A percentile compares a stretch with the other conserved stretches of the same genome.
Evolutionary conservation across 306 rosid species (phyloP).

Genomic region (Mucuna pruriens): DNA sequence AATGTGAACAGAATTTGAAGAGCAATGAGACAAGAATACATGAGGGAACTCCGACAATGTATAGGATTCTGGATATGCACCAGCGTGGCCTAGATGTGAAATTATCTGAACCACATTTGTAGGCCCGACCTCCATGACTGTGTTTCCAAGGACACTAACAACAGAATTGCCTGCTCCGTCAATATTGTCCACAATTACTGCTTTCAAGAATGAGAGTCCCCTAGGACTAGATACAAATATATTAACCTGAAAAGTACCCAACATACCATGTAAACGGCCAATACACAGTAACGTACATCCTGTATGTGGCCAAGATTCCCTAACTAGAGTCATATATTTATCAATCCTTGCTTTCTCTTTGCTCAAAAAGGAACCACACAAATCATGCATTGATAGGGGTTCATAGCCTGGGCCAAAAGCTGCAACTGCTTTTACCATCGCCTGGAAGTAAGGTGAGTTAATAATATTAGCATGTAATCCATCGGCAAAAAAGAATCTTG

Average conservation of each 20-base stretch:
- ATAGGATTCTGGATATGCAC: slow-evolving; percentile 40
- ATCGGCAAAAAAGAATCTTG: slow-evolving; percentile 59
- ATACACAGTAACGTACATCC: slow-evolving; percentile 61
- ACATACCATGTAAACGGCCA: slow-evolving; percentile 40
- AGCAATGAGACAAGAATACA: slow-evolving; percentile 60
- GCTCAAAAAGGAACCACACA: slow-evolving; percentile 48
- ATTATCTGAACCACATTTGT: slow-evolving; percentile 61
- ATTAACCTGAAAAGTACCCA: slow-evolving; percentile 48
- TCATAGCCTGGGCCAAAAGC: slow-evolving; percentile 61
- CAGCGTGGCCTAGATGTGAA: slow-evolving; percentile 50
- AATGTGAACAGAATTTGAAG: slow-evolving; percentile 49
- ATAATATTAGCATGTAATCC: slow-evolving; percentile 47
- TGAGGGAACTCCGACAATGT: slow-evolving; percentile 54
- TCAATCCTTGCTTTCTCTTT: slow-evolving; percentile 65
- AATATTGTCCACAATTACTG: slow-evolving; percentile 41
- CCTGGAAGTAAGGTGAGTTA: slow-evolving; percentile 59
- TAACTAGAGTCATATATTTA: slow-evolving; percentile 50
- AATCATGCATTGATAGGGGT: slow-evolving; percentile 50
- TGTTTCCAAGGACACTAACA: slow-evolving; percentile 48
- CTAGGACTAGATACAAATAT: slow-evolving; percentile 61
- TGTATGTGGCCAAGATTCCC: slow-evolving; percentile 63
- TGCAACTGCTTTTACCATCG: slow-evolving; percentile 57
- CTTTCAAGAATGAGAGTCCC: slow-evolving; percentile 56
- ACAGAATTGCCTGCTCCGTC: slow-evolving; percentile 43
- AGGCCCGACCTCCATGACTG: slow-evolving; percentile 46